These are phyloP conservation scores for Solioccasus polychromus DNA, from an alignment of 768 basidiomycete genomes.

Conservation along the genomic window DNA sequence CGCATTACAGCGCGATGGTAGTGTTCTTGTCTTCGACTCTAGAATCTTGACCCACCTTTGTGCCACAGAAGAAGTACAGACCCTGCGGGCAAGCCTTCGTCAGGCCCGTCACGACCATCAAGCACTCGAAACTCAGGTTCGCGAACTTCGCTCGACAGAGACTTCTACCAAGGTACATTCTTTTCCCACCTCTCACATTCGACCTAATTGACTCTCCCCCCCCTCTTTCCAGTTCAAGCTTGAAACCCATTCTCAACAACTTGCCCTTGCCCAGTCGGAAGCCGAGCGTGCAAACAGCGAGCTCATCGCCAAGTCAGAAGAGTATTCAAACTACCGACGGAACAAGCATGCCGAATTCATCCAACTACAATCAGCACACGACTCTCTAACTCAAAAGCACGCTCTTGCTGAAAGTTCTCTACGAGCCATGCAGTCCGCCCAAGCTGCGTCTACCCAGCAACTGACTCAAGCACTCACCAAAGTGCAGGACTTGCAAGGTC, in stretches of 20 bases:
- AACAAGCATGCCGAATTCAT: slow-evolving; percentile 76
- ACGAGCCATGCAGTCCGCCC: slow-evolving; percentile 68
- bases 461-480: slow-evolving; percentile 74
- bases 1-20: slow-evolving; percentile 70
- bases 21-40: slow-evolving; percentile 14
- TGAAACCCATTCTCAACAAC: slow-evolving; percentile 78
- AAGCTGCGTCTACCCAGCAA: slow-evolving; percentile 69
- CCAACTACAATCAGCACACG: slow-evolving; percentile 73
- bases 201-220: background rate
- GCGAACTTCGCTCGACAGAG: slow-evolving; percentile 72
- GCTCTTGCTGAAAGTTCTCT: slow-evolving; percentile 65
- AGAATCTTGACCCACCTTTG: background rate
- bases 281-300: slow-evolving; percentile 68
- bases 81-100: slow-evolving; percentile 64
- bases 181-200: background rate
- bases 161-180: slow-evolving; percentile 67
- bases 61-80: slow-evolving; percentile 64
- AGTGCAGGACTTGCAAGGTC: slow-evolving; percentile 70
- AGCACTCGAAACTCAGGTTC: slow-evolving; percentile 59
- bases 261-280: slow-evolving; percentile 74
- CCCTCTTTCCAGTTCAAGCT: slow-evolving; percentile 66
- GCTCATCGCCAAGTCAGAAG: slow-evolving; percentile 69
- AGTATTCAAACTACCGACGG: slow-evolving; percentile 80
- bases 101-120: slow-evolving; percentile 75
- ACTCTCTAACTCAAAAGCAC: slow-evolving; percentile 66